Evolutionary conservation across 768 basidiomycete species (phyloP).

Genomic region (Antrodiella citrinella): DNA sequence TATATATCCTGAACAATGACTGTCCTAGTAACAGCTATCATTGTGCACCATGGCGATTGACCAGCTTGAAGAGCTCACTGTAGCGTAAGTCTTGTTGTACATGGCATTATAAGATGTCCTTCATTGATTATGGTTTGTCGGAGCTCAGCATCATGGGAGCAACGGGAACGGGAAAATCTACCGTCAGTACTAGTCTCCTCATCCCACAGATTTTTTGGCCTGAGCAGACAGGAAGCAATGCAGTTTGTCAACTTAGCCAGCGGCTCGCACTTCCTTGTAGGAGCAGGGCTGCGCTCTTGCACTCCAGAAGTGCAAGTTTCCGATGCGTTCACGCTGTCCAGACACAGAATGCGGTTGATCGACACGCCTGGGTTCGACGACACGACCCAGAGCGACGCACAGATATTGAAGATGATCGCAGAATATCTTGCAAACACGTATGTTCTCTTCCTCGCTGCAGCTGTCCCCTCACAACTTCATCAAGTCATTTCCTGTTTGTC

Average conservation of each 20-base stretch:
- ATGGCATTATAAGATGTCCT: too few species aligned
- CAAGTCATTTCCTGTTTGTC: too few species aligned
- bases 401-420: slow-evolving; percentile 11
- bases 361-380: slow-evolving; percentile 62
- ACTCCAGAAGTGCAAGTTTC: slow-evolving; percentile 40
- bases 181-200: slow-evolving; percentile 9
- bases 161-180: slow-evolving; percentile 13
- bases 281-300: slow-evolving; percentile 40
- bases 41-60: too few species aligned
- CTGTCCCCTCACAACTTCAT: too few species aligned
- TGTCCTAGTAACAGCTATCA: too few species aligned
- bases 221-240: not conserved
- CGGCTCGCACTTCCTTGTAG: slow-evolving; percentile 40
- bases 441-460: too few species aligned
- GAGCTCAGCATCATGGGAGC: slow-evolving; percentile 11
- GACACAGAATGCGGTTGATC: slow-evolving; percentile 35
- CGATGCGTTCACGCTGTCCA: slow-evolving; percentile 36
- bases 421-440: slow-evolving; percentile 12
- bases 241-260: slow-evolving; percentile 52
- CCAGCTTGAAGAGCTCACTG: slow-evolving; percentile 1
- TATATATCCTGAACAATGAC: too few species aligned
- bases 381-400: slow-evolving; percentile 22
- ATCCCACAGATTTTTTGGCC: not conserved
- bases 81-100: slow-evolving; percentile 2
- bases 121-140: too few species aligned